These are phyloP conservation scores for Avicennia marina DNA, from an alignment of 257 asterid genomes.

Conservation along the genomic window DNA sequence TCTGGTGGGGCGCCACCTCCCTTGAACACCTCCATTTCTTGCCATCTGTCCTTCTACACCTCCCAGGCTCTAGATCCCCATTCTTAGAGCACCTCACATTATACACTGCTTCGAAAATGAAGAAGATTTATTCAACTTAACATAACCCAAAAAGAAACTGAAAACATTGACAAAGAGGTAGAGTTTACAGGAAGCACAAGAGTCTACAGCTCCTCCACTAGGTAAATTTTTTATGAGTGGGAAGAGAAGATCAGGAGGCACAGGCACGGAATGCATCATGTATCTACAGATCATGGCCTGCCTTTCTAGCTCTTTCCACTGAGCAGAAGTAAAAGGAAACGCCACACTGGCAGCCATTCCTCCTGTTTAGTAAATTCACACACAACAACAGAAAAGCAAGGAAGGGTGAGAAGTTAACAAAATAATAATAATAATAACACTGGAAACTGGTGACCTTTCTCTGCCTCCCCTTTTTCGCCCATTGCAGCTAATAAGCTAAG, in stretches of 20 bases:
- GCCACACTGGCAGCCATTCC: conserved; percentile 44
- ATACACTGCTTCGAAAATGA: conserved; percentile 27
- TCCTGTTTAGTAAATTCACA: conserved; percentile 18
- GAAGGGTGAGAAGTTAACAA: too few species aligned
- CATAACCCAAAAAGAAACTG: neutral
- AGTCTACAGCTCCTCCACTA: conserved; percentile 23
- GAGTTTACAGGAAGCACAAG: conserved; percentile 34
- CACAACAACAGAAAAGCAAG: too few species aligned
- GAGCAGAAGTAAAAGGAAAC: conserved; percentile 68
- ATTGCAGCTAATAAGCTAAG: too few species aligned
- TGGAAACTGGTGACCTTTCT: too few species aligned
- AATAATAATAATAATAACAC: too few species aligned
- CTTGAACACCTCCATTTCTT: conserved; percentile 95
- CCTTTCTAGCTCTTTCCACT: conserved; percentile 80
- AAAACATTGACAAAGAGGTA: neutral
- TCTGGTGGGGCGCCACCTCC: conserved; percentile 74
- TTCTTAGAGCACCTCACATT: conserved; percentile 29
- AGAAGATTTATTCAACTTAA: neutral
- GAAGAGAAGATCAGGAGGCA: conserved; percentile 76
- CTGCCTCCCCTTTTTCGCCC: too few species aligned
- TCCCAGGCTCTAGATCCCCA: conserved; percentile 75
- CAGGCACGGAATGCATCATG: conserved; percentile 68
- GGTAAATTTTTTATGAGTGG: conserved; percentile 30
- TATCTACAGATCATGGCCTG: conserved; percentile 80
- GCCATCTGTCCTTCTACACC: conserved; percentile 94